Percentiles rank a stretch among this genome's conserved stretches.
Conservation (phyloP, 305 asterid species). For the Plantago lanceolata region DNA sequence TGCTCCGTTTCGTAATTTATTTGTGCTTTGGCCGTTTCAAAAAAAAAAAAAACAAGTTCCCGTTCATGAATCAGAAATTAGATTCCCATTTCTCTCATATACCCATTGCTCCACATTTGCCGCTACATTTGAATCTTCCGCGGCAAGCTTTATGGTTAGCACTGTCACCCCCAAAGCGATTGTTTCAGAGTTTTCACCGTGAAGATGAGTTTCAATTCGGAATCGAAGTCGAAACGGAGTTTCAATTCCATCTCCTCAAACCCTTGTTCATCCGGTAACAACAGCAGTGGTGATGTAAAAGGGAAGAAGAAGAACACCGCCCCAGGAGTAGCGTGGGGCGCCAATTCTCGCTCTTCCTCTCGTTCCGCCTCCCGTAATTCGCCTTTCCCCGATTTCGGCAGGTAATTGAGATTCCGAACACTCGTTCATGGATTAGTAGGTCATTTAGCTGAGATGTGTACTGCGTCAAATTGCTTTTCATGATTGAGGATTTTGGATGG, state of each 20-base stretch:
- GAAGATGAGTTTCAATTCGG: constrained; percentile 41
- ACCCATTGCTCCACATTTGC: neutral
- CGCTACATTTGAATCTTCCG: constrained; percentile 1
- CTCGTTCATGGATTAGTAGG: no score
- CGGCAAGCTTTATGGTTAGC: neutral
- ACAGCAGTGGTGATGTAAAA: constrained; percentile 29
- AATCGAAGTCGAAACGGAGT: constrained; percentile 56
- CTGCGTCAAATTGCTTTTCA: no score
- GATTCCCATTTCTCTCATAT: no score
- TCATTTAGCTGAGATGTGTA: no score
- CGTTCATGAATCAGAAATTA: no score
- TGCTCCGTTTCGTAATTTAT: no score
- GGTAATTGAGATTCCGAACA: constrained; percentile 28
- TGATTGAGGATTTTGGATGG: no score
- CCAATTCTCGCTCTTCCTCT: constrained; percentile 62
- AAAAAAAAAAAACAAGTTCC: no score
- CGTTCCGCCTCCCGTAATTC: constrained; percentile 35
- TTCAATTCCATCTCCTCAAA: constrained; percentile 50
- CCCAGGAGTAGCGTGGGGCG: constrained; percentile 90
- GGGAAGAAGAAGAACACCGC: constrained; percentile 49
- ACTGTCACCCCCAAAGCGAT: neutral
- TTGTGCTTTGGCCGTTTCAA: no score
- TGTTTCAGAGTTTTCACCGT: neutral
- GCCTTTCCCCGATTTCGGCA: constrained; percentile 82
- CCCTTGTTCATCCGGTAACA: constrained; percentile 33